phyloP scores from a whole-genome alignment of 805 yeast genomes.

The Saccharomyces eubayanus region DNA sequence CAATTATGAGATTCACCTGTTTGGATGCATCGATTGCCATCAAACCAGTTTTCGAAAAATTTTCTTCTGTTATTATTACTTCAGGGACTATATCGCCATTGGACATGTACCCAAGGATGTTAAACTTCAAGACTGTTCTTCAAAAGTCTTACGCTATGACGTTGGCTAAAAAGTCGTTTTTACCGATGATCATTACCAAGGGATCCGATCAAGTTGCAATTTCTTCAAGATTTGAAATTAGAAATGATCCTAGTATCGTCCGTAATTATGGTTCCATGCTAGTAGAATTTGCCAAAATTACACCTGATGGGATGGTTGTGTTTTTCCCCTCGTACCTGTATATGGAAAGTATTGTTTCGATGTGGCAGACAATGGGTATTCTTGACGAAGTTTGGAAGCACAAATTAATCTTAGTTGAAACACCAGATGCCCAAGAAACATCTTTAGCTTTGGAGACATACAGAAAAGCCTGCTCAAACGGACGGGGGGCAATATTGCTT shows the following conservation, averaged over 20 bases:
- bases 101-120: constrained; percentile 97
- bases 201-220: constrained; percentile 98
- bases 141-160: constrained; percentile 97
- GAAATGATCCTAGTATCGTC: constrained; percentile 96
- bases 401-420: constrained; percentile 87
- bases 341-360: constrained; percentile 95
- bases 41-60: constrained; percentile 90
- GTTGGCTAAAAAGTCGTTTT: constrained; percentile 78
- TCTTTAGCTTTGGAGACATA: constrained; percentile 91
- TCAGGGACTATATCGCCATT: constrained; percentile 97
- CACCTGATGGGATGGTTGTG: constrained; percentile 97
- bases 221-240: constrained; percentile 88
- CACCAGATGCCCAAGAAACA: constrained; percentile 99
- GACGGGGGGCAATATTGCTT: constrained; percentile 91
- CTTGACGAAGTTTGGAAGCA: constrained; percentile 98
- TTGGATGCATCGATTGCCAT: constrained; percentile 96
- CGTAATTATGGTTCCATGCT: constrained; percentile 90
- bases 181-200: constrained; percentile 93
- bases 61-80: constrained; percentile 86
- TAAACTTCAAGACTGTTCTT: constrained; percentile 84
- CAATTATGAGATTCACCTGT: constrained; percentile 86
- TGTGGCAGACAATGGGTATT: constrained; percentile 99
- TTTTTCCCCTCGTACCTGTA: constrained; percentile 95
- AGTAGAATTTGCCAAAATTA: constrained; percentile 86
- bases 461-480: constrained; percentile 92